Evolutionary conservation across 352 stramenopile genomes (phyloP).

Genomic region (Thalassiosira hispida): DNA sequence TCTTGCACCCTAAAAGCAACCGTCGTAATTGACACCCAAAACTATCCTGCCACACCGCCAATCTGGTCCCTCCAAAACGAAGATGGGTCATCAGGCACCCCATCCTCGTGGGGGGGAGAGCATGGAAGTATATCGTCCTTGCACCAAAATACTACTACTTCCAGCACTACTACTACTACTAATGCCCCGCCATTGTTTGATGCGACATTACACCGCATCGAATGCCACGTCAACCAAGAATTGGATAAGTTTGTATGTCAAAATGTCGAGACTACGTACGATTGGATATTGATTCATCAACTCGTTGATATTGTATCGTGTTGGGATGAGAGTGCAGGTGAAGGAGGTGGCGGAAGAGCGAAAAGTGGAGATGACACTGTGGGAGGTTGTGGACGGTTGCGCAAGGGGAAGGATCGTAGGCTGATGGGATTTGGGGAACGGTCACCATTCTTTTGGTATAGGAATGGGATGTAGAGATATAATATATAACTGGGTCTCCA

Average conservation of each 20-base stretch:
- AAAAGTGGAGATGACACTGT: constrained; percentile 12
- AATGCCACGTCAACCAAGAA: constrained; percentile 60
- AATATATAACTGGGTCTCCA: too few relatives aligned
- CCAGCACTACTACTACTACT: neutral
- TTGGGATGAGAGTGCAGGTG: constrained; percentile 50
- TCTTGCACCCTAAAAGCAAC: constrained; percentile 49
- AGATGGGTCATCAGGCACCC: constrained; percentile 21
- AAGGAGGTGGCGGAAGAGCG: constrained; percentile 9
- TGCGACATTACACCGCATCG: constrained; percentile 49
- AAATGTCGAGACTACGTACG: constrained; percentile 55
- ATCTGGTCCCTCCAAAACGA: constrained; percentile 57
- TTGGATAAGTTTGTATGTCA: constrained; percentile 57
- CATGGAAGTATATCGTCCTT: constrained; percentile 27
- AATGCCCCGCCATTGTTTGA: constrained; percentile 48
- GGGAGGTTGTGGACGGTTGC: constrained; percentile 18
- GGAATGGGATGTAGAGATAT: too few relatives aligned
- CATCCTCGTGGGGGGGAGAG: constrained; percentile 31
- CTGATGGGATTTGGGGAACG: constrained; percentile 46
- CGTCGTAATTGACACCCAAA: constrained; percentile 48
- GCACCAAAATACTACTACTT: constrained; percentile 10
- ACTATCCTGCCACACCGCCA: constrained; percentile 57
- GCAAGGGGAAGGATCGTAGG: constrained; percentile 50
- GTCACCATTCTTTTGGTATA: constrained; percentile 52
- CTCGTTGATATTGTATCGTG: constrained; percentile 52
- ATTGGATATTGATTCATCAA: constrained; percentile 74